These are phyloP conservation scores for Trametes pubescens DNA, from an alignment of 1,284 basidiomycete species.

Conservation along the genomic window DNA sequence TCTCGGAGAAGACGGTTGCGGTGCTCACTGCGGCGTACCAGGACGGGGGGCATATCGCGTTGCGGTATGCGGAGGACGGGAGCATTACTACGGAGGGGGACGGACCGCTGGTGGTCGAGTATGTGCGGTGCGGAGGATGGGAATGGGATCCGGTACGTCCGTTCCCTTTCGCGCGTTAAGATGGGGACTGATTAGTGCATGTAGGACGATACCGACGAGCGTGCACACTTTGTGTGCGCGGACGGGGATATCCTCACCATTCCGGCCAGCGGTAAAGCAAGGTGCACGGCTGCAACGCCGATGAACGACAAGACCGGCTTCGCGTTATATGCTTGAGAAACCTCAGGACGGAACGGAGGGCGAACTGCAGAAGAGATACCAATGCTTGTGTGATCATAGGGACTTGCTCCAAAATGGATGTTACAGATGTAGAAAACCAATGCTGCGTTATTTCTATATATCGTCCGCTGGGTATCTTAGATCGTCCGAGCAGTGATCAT, in stretches of 20 bases:
- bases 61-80: constrained; percentile 64
- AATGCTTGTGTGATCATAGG: constrained; percentile 10
- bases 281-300: constrained; percentile 51
- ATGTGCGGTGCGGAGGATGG: constrained; percentile 83
- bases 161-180: constrained; percentile 3
- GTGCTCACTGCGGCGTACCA: constrained; percentile 76
- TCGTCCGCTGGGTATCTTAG: constrained; percentile 24
- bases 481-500: constrained; percentile 9
- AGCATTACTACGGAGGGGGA: constrained; percentile 48
- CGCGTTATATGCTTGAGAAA: constrained; percentile 50
- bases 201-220: constrained; percentile 62
- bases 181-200: constrained; percentile 7
- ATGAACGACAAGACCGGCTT: constrained; percentile 49
- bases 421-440: constrained; percentile 19
- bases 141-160: constrained; percentile 82
- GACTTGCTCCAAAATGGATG: background rate
- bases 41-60: constrained; percentile 72
- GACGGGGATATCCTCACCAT: constrained; percentile 77
- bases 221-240: constrained; percentile 73
- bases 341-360: constrained; percentile 6
- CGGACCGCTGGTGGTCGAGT: constrained; percentile 77
- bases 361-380: background rate
- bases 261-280: constrained; percentile 60
- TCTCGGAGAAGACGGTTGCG: constrained; percentile 55
- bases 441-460: constrained; percentile 17